Conservation (phyloP, 2,329 filamentous ascomycete genomes). For the Arthroderma uncinatum region DNA sequence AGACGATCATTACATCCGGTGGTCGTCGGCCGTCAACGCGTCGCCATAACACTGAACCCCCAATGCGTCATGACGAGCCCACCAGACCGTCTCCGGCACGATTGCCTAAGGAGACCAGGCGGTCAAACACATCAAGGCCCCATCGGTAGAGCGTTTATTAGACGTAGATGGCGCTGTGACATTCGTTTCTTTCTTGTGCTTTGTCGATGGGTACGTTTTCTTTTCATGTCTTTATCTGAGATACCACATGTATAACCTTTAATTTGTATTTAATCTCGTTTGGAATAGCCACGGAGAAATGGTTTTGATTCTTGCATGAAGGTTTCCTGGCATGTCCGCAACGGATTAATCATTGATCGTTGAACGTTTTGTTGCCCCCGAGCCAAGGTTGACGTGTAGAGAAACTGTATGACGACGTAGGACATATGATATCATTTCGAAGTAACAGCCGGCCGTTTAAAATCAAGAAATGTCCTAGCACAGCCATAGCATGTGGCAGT, state of each 20-base stretch:
- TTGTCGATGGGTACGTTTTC: background rate
- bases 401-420: too few species aligned
- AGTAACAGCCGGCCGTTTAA: background rate
- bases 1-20: conserved; percentile 6
- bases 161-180: conserved; percentile 15
- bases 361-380: too few species aligned
- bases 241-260: background rate
- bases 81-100: conserved; percentile 12
- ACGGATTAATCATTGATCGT: too few species aligned
- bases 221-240: background rate
- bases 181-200: background rate
- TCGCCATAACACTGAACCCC: conserved; percentile 13
- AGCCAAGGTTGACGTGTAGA: too few species aligned
- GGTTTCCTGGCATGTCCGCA: too few species aligned
- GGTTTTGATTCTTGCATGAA: too few species aligned
- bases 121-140: conserved; percentile 10
- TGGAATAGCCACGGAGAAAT: background rate
- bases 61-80: conserved; percentile 3
- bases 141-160: conserved; percentile 18
- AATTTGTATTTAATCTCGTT: background rate
- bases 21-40: conserved; percentile 18
- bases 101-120: conserved; percentile 10
- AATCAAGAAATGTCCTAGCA: conserved; percentile 21
- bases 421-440: too few species aligned
- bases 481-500: conserved; percentile 33